Evolutionary conservation across 2,329 filamentous ascomycete species (phyloP).

Genomic region (Dothistroma pini): DNA sequence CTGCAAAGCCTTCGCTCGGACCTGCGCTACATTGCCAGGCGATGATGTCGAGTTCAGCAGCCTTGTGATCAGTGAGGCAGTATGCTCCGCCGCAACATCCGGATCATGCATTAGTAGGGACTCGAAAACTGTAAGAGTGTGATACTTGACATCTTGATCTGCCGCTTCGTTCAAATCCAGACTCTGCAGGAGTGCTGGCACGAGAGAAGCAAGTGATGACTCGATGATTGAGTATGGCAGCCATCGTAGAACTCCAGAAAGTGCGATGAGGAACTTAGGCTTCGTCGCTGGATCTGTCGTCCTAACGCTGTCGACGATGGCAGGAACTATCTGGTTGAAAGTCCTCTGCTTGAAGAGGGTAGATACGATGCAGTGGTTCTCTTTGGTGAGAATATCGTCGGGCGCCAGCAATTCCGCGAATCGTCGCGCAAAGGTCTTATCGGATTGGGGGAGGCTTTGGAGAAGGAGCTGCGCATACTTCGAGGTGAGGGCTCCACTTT

Average conservation of each 20-base stretch:
- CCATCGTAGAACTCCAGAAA: constrained; percentile 59
- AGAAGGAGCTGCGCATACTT: constrained; percentile 47
- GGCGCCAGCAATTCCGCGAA: constrained; percentile 58
- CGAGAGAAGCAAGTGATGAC: constrained; percentile 54
- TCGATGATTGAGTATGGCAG: constrained; percentile 59
- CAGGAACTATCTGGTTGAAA: constrained; percentile 57
- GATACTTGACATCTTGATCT: constrained; percentile 54
- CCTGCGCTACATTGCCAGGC: constrained; percentile 36
- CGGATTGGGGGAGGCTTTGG: constrained; percentile 47
- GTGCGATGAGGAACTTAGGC: constrained; percentile 59
- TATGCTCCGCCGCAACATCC: constrained; percentile 52
- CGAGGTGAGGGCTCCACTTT: constrained; percentile 44
- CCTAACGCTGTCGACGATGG: constrained; percentile 53
- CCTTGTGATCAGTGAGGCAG: constrained; percentile 54
- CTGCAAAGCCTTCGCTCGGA: constrained; percentile 47
- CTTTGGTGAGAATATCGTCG: constrained; percentile 58
- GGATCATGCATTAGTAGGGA: constrained; percentile 58
- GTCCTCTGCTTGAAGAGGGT: constrained; percentile 61
- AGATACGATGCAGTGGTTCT: constrained; percentile 60
- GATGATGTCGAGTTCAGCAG: constrained; percentile 46
- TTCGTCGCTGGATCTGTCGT: constrained; percentile 46
- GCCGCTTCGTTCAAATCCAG: constrained; percentile 48
- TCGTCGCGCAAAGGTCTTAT: constrained; percentile 50
- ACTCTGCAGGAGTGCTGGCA: constrained; percentile 60
- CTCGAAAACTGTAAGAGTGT: constrained; percentile 57